Evolutionary conservation across 257 asterid species (phyloP), one percentile per base, ranked within the genome.

Genomic region (Solanum pinnatisectum): DNA sequence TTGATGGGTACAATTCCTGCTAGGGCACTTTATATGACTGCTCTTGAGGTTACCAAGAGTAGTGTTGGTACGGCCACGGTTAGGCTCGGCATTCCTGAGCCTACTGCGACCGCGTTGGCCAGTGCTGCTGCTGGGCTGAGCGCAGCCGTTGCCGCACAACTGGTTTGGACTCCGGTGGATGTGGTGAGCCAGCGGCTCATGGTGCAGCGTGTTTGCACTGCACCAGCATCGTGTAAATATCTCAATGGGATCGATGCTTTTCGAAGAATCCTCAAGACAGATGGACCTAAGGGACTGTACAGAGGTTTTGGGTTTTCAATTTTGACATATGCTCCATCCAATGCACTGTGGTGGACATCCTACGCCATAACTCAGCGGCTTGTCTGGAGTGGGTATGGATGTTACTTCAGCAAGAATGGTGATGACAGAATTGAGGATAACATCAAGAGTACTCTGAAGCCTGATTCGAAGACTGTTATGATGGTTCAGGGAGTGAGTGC

Each of bases 271-370:
- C 84, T 95, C 88, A 90, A 87, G 35, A 84, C 94, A 10, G 98
- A 94, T 84, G 98, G 98, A 59, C 74, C 94, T 6, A 94, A 93
- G 84, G 98, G 98, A 83, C 87, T 95, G 30, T 95, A 95, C 16
- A 90, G 98, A 91, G 98, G 98, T 20, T 94, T 95, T 84, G 98
- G 98, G 87, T 90, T 95, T 77, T 95, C 98, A 20, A 93, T 94
- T 60, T 30, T 94, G 93, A 94, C 94, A 46, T 90, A 94, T 83
- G 98, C 98, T 2, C 98, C 98, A 20, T 91, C 98, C 2, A 95
- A 94, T 83, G 98, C 98, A 4, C 93, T 91, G 7, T 94, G 98
- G 98, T 95, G 98, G 98, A 96, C 91, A 11, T 93, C 96, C 25
- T 95, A 95, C 40, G 92, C 96, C 5, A 90, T 94, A 49, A 89